Evolutionary conservation across 2,329 filamentous ascomycete species (phyloP).

Genomic region (Neocucurbitaria cava): DNA sequence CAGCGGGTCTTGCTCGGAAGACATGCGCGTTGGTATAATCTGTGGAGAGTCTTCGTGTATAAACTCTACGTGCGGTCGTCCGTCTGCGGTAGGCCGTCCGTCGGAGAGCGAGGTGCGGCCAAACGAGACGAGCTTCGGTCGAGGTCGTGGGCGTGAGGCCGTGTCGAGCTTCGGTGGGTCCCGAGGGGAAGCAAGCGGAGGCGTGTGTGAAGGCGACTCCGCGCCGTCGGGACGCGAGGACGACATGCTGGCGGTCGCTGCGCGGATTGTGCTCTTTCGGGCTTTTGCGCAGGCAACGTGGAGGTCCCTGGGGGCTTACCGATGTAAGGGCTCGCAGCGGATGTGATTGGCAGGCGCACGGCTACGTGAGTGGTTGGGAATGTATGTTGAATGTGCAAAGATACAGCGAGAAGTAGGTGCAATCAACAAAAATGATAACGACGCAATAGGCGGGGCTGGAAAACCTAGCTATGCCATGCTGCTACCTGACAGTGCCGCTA

Average conservation of each 20-base stretch:
- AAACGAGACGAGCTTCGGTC: constrained; percentile 48
- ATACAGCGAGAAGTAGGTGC: not conserved
- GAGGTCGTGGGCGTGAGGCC: constrained; percentile 15
- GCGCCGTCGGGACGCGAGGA: constrained; percentile 15
- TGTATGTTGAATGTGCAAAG: not conserved
- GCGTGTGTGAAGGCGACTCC: constrained; percentile 11
- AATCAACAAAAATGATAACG: not conserved
- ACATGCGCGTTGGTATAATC: constrained; percentile 34
- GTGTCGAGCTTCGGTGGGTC: constrained; percentile 7
- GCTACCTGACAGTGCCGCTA: constrained; percentile 1
- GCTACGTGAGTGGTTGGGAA: not conserved
- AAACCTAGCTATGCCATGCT: constrained; percentile 6
- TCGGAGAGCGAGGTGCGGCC: constrained; percentile 33
- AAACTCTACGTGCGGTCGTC: constrained; percentile 29
- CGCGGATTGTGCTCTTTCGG: constrained; percentile 13
- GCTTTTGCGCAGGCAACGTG: constrained; percentile 22
- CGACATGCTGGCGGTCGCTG: constrained; percentile 24
- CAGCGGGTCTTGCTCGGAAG: constrained; percentile 40
- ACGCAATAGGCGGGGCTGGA: not conserved
- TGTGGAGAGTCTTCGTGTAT: constrained; percentile 48
- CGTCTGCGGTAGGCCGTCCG: constrained; percentile 24
- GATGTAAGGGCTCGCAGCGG: constrained; percentile 9
- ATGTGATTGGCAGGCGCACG: constrained; percentile 23
- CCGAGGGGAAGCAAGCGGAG: constrained; percentile 21
- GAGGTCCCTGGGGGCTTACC: constrained; percentile 13